Conservation (phyloP, 2,329 filamentous ascomycete species). For the Diaporthe aspalathi region DNA sequence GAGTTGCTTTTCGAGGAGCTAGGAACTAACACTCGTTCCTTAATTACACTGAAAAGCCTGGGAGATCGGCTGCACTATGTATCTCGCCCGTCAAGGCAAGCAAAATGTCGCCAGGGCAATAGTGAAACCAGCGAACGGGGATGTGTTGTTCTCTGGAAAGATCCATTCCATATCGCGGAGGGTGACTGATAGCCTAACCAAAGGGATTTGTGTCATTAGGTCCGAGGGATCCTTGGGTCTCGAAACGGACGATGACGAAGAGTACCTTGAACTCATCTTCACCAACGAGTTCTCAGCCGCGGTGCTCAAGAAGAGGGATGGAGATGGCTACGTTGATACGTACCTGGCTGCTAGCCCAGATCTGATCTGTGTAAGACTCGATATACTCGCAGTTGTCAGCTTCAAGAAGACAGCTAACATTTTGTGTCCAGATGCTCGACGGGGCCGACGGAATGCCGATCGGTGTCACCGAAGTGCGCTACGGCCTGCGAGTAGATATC, state of each 20-base stretch:
- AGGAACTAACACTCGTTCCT: too few species aligned
- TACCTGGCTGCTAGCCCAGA: slow-evolving; percentile 9
- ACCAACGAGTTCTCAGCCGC: slow-evolving; percentile 12
- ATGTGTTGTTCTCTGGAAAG: neutral
- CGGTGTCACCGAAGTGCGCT: slow-evolving; percentile 11
- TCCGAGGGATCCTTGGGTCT: neutral
- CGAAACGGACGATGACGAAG: neutral
- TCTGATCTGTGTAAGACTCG: neutral
- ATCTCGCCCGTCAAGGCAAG: neutral
- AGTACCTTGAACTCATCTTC: neutral
- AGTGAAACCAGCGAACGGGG: neutral
- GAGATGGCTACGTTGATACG: neutral
- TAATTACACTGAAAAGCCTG: neutral
- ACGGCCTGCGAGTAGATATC: slow-evolving; percentile 2
- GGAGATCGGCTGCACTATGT: neutral
- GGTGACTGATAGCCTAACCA: neutral
- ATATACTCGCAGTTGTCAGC: accelerated
- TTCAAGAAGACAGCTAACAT: neutral
- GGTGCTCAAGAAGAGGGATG: neutral
- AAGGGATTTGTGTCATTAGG: slow-evolving; percentile 8
- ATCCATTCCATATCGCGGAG: neutral
- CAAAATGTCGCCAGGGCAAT: neutral
- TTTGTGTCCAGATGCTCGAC: neutral
- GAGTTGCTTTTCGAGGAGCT: too few species aligned
- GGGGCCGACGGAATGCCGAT: slow-evolving; percentile 21